Evolutionary conservation across 164 flowering plant genomes (phyloP), one percentile per base, ranked within the genome.

Genomic region (Vitis cinerea): DNA sequence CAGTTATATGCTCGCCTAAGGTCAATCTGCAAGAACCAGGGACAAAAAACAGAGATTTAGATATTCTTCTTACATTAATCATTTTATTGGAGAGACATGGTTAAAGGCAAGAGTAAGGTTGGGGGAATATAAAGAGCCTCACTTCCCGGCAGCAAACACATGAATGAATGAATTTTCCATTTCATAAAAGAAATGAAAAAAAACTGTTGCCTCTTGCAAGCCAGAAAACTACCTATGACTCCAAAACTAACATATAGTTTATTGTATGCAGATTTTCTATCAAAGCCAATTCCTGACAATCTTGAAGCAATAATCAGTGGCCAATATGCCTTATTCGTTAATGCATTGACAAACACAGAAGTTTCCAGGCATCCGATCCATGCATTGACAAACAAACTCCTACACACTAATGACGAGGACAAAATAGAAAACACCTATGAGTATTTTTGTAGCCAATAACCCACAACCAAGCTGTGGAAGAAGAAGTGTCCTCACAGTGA

Each of bases 1-100:
- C 98, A 93, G 66, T 95, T 95, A 77, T 93, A 82, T 59, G 99
- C 97, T 66, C 98, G 81, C 73, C 92, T 79, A 11, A 85, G 85
- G 54, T 95, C 98, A 81, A 95, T 83, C 99, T 95, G 93, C 89
- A 86, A 72, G 56, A 77, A 71, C 23, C 61, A 74, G 47, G 78
- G 66, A 63, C 14, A 59, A 50, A 5, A 69, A 60, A 59, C 10
- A 62, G 9, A 59, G 51, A 58, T 16, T 37, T 4, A 31, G 56
- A 63, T 55, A 6, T 37, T 52, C 68, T 53, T 30, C 37, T 13
- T 50, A 53, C 59, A 8, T 56, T 44, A 67, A 54, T n/a, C 11
- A 31, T 61, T 49, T 48, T 8, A 58, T 44, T 49, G 66, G 44
- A 47, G 13, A 52, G 48, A 60, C 19, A 60, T 13, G 8, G 2